phyloP scores from a whole-genome alignment of 140 eudicot genomes.

The Artemisia princeps region DNA sequence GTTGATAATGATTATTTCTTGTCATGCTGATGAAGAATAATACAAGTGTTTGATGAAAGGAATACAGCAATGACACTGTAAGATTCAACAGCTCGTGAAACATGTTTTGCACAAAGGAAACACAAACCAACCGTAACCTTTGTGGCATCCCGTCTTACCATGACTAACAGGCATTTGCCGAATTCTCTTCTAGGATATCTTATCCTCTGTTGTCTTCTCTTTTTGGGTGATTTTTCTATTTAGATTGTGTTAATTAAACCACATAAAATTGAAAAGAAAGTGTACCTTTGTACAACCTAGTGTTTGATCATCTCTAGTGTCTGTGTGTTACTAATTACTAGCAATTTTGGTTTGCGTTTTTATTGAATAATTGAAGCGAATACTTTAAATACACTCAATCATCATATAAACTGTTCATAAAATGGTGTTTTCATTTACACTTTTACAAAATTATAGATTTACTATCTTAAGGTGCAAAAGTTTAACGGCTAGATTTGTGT shows the following conservation, averaged over 20 bases:
- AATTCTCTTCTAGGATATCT: constrained; percentile 1
- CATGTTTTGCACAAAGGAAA: constrained; percentile 19
- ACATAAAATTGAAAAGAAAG: constrained; percentile 23
- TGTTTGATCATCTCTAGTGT: background rate
- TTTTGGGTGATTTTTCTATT: constrained; percentile 24
- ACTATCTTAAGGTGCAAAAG: no score
- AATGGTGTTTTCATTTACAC: no score
- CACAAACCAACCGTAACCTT: constrained; percentile 16
- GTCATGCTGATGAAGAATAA: constrained; percentile 17
- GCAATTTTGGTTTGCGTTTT: background rate
- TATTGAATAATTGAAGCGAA: background rate
- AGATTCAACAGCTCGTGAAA: constrained; percentile 18
- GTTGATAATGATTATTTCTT: background rate
- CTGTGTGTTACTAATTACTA: background rate
- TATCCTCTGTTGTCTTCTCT: background rate
- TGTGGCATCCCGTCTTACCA: constrained; percentile 4
- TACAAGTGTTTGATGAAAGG: constrained; percentile 8
- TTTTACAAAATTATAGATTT: no score
- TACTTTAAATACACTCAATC: background rate
- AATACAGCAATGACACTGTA: background rate
- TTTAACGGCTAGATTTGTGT: no score
- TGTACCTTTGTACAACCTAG: constrained; percentile 19
- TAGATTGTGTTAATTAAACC: constrained; percentile 30
- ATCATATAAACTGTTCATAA: background rate
- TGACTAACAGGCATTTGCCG: constrained; percentile 11